phyloP scores from a whole-genome alignment of 2,329 filamentous ascomycete genomes.

The Phyllachora maydis region DNA sequence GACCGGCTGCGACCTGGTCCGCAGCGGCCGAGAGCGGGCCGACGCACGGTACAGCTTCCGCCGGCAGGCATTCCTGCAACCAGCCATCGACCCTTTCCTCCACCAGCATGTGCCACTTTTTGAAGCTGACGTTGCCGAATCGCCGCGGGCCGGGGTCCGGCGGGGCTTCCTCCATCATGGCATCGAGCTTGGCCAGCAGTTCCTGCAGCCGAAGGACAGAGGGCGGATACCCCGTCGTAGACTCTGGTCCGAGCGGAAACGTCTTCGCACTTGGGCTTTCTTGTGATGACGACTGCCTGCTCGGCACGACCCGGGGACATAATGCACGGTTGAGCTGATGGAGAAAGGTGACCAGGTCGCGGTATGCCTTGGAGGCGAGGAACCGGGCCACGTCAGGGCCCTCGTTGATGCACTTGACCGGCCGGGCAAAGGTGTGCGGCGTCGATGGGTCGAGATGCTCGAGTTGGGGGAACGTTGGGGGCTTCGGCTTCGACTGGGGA shows the following conservation, averaged over 20 bases:
- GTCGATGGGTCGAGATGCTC: conserved; percentile 23
- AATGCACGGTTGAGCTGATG: conserved; percentile 79
- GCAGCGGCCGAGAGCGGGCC: not conserved
- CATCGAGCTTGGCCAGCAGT: conserved; percentile 43
- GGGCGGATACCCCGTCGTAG: too few relatives aligned
- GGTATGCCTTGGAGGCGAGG: conserved; percentile 62
- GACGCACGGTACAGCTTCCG: conserved; percentile 9
- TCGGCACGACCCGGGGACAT: conserved; percentile 33
- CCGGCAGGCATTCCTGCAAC: conserved; percentile 33
- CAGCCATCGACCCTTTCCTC: conserved; percentile 35
- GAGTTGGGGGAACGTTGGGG: conserved; percentile 14
- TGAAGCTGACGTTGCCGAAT: conserved; percentile 84
- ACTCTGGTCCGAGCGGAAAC: conserved; percentile 26
- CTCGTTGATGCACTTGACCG: conserved; percentile 68
- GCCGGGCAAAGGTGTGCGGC: conserved; percentile 40
- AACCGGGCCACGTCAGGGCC: conserved; percentile 66
- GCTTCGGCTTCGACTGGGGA: too few relatives aligned
- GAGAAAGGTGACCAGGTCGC: conserved; percentile 70
- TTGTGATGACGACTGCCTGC: too few relatives aligned
- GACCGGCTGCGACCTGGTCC: conserved; percentile 4
- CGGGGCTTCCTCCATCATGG: conserved; percentile 56
- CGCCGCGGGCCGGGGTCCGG: conserved; percentile 70
- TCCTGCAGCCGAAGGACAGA: conserved; percentile 43
- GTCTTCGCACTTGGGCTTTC: conserved; percentile 15
- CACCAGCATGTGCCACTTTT: conserved; percentile 59